Percentiles rank a stretch among this genome's conserved stretches.
Evolutionary conservation across 768 basidiomycete species (phyloP).

Genomic region (Ramaria rubella): DNA sequence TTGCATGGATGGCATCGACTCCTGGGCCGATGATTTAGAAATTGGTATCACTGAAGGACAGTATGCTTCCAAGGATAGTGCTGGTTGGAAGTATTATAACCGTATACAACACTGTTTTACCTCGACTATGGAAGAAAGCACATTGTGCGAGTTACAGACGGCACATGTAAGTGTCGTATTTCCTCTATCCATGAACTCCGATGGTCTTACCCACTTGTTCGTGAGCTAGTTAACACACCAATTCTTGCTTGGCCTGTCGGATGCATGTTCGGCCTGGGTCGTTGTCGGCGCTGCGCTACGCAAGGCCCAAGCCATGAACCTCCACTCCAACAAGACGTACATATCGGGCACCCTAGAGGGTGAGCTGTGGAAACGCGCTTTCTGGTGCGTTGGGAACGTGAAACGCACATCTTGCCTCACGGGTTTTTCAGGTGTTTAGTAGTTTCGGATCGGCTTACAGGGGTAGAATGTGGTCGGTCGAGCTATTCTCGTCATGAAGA

Average conservation of each 20-base stretch:
- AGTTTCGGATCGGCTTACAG: conserved; percentile 4
- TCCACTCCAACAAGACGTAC: not conserved
- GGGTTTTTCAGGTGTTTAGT: conserved; percentile 5
- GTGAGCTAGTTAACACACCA: conserved; percentile 8
- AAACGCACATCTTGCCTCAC: not conserved
- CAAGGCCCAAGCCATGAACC: not conserved
- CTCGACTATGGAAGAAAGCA: not conserved
- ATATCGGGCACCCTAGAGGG: not conserved
- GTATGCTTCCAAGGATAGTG: conserved; percentile 1
- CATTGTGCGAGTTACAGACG: conserved; percentile 5
- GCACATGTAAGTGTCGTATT: conserved; percentile 8
- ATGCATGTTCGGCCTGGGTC: not conserved
- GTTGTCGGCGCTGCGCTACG: not conserved
- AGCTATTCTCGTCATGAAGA: not conserved
- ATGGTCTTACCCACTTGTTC: no score
- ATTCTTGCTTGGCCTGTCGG: conserved; percentile 6
- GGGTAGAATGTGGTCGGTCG: not conserved
- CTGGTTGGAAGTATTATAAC: conserved; percentile 11
- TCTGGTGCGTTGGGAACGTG: not conserved
- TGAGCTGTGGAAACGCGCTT: conserved; percentile 11
- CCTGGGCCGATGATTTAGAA: conserved; percentile 5
- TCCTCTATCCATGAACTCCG: no score
- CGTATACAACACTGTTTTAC: not conserved
- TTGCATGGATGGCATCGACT: not conserved
- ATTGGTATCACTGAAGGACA: not conserved